Evolutionary conservation across 805 yeast species (phyloP), one percentile per base, ranked within the genome.

Genomic region (Saccharomyces mikatae): DNA sequence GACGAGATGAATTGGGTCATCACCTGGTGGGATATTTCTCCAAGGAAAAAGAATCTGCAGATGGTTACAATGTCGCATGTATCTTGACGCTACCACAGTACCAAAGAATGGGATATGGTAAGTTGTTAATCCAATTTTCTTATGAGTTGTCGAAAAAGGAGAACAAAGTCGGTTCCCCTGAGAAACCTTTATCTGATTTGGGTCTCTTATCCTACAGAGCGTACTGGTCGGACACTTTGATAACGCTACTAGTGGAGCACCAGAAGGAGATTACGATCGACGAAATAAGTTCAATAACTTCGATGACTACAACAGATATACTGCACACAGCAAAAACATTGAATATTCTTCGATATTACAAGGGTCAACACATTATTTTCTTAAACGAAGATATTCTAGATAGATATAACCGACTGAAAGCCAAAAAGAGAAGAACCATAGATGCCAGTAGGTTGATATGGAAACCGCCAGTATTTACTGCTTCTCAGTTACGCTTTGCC

Each of bases 281-380:
- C 64, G 98, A 92, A 61, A 86, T 94, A 17, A 86, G 96, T 31
- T 75, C 84, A 11, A 72, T 82, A 50, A 89, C 98, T 0, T 81
- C 97, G 13, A 92, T 94, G 96, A 94, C 99, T 10, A 90, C 98
- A 1, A 87, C 96, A 1, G 99, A 94, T 71, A 89, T 94, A 52
- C 73, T 94, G 50, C 97, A 94, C 68, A 94, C 99, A 0, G 79
- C 96, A 53, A 94, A 94, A 62, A 89, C 97, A 1, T 76, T 90
- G 65, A 91, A 88, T 65, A 89, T 94, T 78, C 76, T 95, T 61
- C 80, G 90, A 63, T 94, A 92, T 66, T 90, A 90, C 71, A 90
- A 90, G 69, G 99, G 98, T 17, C 98, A 94, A 72, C 97, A 94
- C 70, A 83, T 85, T 48, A 89, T 94, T 21, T 85, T 86, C 61